phyloP scores from a whole-genome alignment of 2,329 filamentous ascomycete species.

The Ustulina deusta region DNA sequence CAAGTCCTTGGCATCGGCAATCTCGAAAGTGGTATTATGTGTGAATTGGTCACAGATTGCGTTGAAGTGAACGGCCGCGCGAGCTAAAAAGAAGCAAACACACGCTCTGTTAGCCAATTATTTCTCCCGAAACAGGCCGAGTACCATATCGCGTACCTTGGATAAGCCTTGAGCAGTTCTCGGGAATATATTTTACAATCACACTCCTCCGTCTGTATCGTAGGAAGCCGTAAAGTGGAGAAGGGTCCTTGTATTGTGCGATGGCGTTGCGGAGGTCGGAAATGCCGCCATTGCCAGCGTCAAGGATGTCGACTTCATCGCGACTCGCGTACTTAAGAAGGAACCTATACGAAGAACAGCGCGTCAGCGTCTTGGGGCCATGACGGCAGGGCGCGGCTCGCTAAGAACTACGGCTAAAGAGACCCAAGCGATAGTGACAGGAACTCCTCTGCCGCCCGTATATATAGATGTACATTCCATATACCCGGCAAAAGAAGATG shows the following conservation, averaged over 20 bases:
- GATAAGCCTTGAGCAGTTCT: conserved; percentile 88
- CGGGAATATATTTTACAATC: conserved; percentile 90
- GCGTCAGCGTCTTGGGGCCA: conserved; percentile 38
- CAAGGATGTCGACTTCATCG: conserved; percentile 86
- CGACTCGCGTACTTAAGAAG: conserved; percentile 90
- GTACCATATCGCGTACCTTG: conserved; percentile 76
- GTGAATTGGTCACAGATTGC: conserved; percentile 78
- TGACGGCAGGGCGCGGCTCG: neutral
- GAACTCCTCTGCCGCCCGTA: conserved; percentile 26
- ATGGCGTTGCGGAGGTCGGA: conserved; percentile 84
- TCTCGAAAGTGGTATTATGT: conserved; percentile 85
- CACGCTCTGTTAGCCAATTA: conserved; percentile 41
- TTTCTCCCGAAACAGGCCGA: conserved; percentile 3
- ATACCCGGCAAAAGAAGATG: conserved; percentile 14
- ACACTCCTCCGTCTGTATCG: conserved; percentile 91
- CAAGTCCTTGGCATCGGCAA: conserved; percentile 79
- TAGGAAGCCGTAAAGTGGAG: conserved; percentile 91
- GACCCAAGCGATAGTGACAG: conserved; percentile 31
- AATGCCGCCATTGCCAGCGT: conserved; percentile 82
- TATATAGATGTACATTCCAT: conserved; percentile 8
- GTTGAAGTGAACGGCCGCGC: conserved; percentile 80
- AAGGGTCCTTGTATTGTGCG: conserved; percentile 81
- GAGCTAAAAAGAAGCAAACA: conserved; percentile 67
- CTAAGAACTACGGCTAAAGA: conserved; percentile 10
- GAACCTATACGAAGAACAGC: conserved; percentile 72